phyloP scores from a whole-genome alignment of 768 basidiomycete species.

The Boletus coccyginus region DNA sequence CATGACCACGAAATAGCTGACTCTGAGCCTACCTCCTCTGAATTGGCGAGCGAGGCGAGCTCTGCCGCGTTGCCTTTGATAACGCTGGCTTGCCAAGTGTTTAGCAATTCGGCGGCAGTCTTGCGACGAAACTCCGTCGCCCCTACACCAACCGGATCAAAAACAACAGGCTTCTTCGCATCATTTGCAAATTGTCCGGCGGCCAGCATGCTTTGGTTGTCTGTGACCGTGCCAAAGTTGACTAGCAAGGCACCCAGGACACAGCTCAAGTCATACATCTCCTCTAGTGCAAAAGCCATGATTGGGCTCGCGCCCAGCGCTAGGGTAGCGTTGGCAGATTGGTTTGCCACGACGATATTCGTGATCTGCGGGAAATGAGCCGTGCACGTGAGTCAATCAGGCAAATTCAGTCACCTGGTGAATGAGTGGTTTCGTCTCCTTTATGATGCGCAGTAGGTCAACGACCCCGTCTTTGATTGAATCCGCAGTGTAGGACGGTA shows the following conservation, averaged over 20 bases:
- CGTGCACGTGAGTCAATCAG: neutral
- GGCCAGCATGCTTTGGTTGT: slow-evolving; percentile 69
- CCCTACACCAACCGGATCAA: slow-evolving; percentile 92
- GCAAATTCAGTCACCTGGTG: slow-evolving; percentile 57
- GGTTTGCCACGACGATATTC: slow-evolving; percentile 85
- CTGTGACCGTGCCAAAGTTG: slow-evolving; percentile 82
- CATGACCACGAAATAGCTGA: neutral
- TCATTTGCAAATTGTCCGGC: slow-evolving; percentile 72
- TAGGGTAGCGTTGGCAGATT: slow-evolving; percentile 87
- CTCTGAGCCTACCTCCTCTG: slow-evolving; percentile 54
- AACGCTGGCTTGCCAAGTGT: slow-evolving; percentile 80
- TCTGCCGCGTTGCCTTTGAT: slow-evolving; percentile 96
- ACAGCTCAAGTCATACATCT: slow-evolving; percentile 75
- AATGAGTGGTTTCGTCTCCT: slow-evolving; percentile 62
- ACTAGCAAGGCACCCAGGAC: slow-evolving; percentile 70
- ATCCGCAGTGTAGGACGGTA: slow-evolving; percentile 26
- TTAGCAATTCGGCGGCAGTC: slow-evolving; percentile 57
- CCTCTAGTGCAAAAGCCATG: slow-evolving; percentile 83
- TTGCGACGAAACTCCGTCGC: slow-evolving; percentile 71
- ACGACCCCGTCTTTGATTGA: slow-evolving; percentile 43
- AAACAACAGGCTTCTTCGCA: slow-evolving; percentile 71
- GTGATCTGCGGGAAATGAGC: slow-evolving; percentile 60
- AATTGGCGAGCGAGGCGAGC: slow-evolving; percentile 75
- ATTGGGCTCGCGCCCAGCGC: slow-evolving; percentile 89
- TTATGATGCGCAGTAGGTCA: slow-evolving; percentile 50